Base-by-base conservation (phyloP, 371 early-diverging fungal species). In the Mortierella sp. region DNA sequence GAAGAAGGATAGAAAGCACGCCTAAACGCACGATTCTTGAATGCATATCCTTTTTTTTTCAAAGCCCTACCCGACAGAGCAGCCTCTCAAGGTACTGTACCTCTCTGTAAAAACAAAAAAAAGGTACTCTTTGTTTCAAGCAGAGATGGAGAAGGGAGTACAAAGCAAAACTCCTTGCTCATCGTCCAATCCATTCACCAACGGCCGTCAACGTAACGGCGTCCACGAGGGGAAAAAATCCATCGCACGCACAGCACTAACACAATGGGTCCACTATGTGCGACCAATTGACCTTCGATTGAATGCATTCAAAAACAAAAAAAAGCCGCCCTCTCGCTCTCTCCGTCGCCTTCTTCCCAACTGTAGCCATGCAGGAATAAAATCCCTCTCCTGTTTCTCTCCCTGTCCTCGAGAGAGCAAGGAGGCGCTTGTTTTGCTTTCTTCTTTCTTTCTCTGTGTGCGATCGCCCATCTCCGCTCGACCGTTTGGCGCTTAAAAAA, bases 401-500 rank as follows among this genome's bases (percentile, higher is more conserved):
- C 50, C 50, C 50, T 50, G 14, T 50, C 16, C 16, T 1, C 13
- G 3, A 16, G 50, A 50, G 50, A 14, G 61, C 61, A 61, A 61
- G 61, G 61, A 34, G 31, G 61, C 34, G 4, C n/a, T 28, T 8
- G 26, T 55, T 10, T 57, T 59, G 26, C 13, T 6, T 28, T 26
- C 28, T 6, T 26, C 14, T 4, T 59, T 61, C 34, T 61, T 16
- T 34, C 6, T 61, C 8, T 31, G 61, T 61, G 19, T 34, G 31
- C 31, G 61, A 61, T 61, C 61, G 37, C 61, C 13, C 59, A 59
- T 59, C 59, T 59, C 57, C 57, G 57, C 57, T 57, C 57, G 4
- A 57, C 43, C 5, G 26, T 57, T n/a, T 26, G 57, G 57, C 26
- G 26, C 10, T 31, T 31, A 31, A 59, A 31, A 31, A 59, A 59